Conservation (phyloP, 441 rosid genomes). For the Gossypium trilobum region DNA sequence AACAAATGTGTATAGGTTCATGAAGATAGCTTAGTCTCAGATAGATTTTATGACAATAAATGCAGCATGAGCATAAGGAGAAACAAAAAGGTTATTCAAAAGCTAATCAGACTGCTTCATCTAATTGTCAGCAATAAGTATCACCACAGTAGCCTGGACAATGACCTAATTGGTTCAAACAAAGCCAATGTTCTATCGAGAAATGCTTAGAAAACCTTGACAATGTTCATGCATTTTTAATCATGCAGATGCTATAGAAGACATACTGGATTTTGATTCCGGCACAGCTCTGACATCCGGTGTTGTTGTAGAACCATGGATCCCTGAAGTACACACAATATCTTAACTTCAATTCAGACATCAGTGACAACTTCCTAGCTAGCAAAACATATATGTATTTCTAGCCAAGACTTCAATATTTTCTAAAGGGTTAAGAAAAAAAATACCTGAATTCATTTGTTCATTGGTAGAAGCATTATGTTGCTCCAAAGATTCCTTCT, state of each 20-base stretch:
- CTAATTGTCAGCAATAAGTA: not conserved
- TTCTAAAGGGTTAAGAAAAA: conserved; percentile 5
- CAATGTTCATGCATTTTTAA: not conserved
- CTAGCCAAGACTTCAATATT: not conserved
- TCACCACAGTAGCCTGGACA: not conserved
- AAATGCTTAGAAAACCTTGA: not conserved
- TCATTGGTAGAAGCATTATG: conserved; percentile 13
- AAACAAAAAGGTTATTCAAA: not conserved
- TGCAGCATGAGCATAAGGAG: not conserved
- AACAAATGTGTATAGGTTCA: not conserved
- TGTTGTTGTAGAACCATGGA: conserved; percentile 1
- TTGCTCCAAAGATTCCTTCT: conserved; percentile 20
- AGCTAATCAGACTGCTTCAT: not conserved
- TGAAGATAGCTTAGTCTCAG: not conserved
- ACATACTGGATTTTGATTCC: conserved; percentile 6
- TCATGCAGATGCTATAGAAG: not conserved
- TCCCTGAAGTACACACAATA: not conserved
- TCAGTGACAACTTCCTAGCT: not conserved
- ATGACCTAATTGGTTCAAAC: not conserved
- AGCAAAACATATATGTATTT: not conserved
- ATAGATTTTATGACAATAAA: not conserved
- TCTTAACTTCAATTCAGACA: conserved; percentile 2
- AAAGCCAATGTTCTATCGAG: not conserved
- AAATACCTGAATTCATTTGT: conserved; percentile 22
- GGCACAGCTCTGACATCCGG: not conserved